Evolutionary conservation across 768 basidiomycete species (phyloP), one percentile per base, ranked within the genome.

Genomic region (Phlebiopsis gigantea): DNA sequence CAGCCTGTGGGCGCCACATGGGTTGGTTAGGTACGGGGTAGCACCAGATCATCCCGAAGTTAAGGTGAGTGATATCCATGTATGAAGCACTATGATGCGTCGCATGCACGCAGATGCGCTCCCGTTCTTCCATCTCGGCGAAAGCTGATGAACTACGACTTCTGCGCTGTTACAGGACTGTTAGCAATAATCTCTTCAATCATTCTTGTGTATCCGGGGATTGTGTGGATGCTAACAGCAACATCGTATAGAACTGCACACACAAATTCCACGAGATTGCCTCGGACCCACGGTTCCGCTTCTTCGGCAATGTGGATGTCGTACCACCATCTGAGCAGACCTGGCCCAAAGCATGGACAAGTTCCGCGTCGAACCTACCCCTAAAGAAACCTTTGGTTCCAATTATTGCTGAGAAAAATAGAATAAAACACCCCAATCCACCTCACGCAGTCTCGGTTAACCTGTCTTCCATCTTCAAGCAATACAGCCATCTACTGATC

Each of bases 41-140:
- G 96, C 97, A 10, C 96, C 96, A 44, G 96, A 98, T 73, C 96
- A 98, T 71, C 93, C 97, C 9, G 96, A 98, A 75, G 95, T 98
- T 70, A 99, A 98, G 83, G 96, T 82, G 63, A 43, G 73, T 21
- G 34, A 9, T 10, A 39, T n/a, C n/a, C n/a, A n/a, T n/a, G n/a
- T n/a, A n/a, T n/a, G n/a, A n/a, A n/a, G n/a, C n/a, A n/a, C n/a
- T n/a, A n/a, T n/a, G n/a, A n/a, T n/a, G n/a, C n/a, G n/a, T n/a
- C n/a, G n/a, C n/a, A n/a, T n/a, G n/a, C n/a, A n/a, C n/a, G n/a
- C n/a, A n/a, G n/a, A n/a, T n/a, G n/a, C n/a, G n/a, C n/a, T n/a
- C n/a, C n/a, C n/a, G n/a, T n/a, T n/a, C n/a, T n/a, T n/a, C n/a
- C n/a, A n/a, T n/a, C n/a, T n/a, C n/a, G n/a, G n/a, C n/a, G n/a